These are phyloP conservation scores for Euphrasia confusa DNA, from an alignment of 257 asterid species.

Conservation along the genomic window DNA sequence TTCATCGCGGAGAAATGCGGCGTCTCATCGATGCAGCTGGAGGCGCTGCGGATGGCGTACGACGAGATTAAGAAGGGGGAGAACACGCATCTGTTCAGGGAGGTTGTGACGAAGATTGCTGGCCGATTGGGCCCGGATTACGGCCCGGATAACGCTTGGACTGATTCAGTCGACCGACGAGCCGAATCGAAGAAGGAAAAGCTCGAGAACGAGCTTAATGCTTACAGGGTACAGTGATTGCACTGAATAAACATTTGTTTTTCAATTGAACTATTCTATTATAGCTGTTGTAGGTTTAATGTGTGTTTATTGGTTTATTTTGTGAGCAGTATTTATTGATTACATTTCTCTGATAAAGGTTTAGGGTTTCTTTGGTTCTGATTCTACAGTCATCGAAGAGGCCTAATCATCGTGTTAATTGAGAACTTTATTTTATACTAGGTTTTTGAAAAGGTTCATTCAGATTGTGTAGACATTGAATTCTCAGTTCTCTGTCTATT, in stretches of 20 bases:
- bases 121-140: constrained; percentile 72
- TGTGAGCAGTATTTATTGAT: neutral
- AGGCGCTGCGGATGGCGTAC: constrained; percentile 89
- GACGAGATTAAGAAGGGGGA: constrained; percentile 96
- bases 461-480: neutral
- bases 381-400: neutral
- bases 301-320: neutral
- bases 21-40: constrained; percentile 61
- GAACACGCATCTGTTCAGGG: constrained; percentile 71
- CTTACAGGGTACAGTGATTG: constrained; percentile 54
- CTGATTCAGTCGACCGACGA: constrained; percentile 74
- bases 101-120: constrained; percentile 69
- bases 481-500: neutral
- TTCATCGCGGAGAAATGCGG: constrained; percentile 73
- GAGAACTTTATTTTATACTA: neutral
- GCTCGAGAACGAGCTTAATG: constrained; percentile 90
- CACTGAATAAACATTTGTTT: neutral
- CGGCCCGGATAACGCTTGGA: constrained; percentile 62
- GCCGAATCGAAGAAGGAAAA: constrained; percentile 75
- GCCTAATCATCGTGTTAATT: neutral
- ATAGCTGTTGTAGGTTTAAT: neutral
- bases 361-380: neutral
- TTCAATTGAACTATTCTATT: neutral
- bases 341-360: neutral
- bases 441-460: neutral